A percentile compares a stretch with the other conserved stretches of the same genome.
Evolutionary conservation across 1,139 yeast genomes (phyloP).

Genomic region (Taphrina betulina): DNA sequence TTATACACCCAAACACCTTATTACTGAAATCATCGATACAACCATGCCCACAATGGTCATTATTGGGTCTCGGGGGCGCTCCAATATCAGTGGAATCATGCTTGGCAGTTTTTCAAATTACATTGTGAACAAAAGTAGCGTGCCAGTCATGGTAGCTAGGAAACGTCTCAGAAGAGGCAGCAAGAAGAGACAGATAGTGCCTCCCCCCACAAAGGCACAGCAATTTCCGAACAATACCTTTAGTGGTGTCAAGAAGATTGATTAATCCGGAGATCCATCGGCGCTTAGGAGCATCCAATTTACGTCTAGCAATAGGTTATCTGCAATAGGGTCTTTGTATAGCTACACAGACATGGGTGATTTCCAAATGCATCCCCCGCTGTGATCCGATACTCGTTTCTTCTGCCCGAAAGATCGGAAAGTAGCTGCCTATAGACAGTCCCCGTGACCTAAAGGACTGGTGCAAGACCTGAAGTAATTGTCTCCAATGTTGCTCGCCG

Average conservation of each 20-base stretch:
- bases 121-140: constrained; percentile 70
- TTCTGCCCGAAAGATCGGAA: no score
- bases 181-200: constrained; percentile 26
- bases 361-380: no score
- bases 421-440: no score
- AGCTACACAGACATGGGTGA: no score
- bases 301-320: no score
- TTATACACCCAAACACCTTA: constrained; percentile 81
- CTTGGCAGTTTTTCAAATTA: constrained; percentile 75
- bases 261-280: no score
- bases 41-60: constrained; percentile 79
- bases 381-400: no score
- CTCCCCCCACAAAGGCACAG: constrained; percentile 14
- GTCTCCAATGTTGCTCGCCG: no score
- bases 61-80: constrained; percentile 76
- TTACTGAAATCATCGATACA: constrained; percentile 78
- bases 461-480: no score
- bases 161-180: constrained; percentile 59
- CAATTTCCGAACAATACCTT: constrained; percentile 22
- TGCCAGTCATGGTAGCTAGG: constrained; percentile 89
- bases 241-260: constrained; percentile 12
- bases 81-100: constrained; percentile 72
- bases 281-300: no score
- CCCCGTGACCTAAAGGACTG: no score
- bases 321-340: no score